Conservation (phyloP, 1,284 basidiomycete species). For the Irpex sp. region DNA sequence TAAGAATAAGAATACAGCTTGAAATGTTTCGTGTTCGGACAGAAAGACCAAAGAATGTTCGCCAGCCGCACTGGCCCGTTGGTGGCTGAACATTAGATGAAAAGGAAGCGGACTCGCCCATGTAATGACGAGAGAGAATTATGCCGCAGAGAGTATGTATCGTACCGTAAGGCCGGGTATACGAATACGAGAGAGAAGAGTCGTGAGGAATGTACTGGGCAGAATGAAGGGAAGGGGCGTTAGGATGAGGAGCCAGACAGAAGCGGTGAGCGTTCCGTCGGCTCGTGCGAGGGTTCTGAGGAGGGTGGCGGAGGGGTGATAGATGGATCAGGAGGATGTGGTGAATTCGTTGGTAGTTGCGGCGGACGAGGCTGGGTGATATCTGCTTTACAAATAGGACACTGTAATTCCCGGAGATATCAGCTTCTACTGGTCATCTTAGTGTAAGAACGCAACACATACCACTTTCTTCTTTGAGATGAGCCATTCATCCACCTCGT, state of each 20-base stretch:
- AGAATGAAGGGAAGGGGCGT: not conserved
- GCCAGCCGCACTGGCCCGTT: not conserved
- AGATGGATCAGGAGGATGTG: constrained; percentile 1
- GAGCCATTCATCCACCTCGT: constrained; percentile 88
- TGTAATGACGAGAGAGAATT: not conserved
- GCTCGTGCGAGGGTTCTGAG: not conserved
- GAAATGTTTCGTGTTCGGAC: not conserved
- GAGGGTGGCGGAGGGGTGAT: not conserved
- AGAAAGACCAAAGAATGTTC: not conserved
- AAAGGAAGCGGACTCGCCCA: no score
- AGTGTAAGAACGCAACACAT: constrained; percentile 25
- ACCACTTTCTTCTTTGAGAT: constrained; percentile 87
- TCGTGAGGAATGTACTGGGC: not conserved
- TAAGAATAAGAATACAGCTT: not conserved
- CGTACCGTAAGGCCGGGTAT: not conserved
- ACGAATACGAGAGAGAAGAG: not conserved
- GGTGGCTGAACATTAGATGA: constrained; percentile 2
- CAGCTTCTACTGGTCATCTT: not conserved
- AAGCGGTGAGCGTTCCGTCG: constrained; percentile 16
- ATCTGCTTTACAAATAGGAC: constrained; percentile 85
- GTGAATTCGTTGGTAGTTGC: constrained; percentile 7
- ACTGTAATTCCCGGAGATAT: constrained; percentile 42
- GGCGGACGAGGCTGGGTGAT: constrained; percentile 60
- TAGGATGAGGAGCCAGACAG: constrained; percentile 1
- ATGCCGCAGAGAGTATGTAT: not conserved